Conservation (phyloP, 352 stramenopile species). For the Pythium phragmitis region DNA sequence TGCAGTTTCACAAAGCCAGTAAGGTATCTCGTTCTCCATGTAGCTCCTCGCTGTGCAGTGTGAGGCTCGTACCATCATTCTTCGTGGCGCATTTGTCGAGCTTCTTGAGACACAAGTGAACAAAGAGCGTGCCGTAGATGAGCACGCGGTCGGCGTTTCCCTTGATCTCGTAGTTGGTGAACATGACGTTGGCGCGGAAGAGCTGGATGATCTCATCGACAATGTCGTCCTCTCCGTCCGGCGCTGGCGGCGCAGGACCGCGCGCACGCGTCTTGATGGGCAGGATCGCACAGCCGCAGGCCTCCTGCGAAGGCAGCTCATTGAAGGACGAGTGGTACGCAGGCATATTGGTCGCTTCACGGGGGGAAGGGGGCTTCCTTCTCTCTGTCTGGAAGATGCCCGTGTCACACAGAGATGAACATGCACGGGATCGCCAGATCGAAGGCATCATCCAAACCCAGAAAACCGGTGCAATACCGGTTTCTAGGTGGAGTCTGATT, state of each 20-base stretch:
- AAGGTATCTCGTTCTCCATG: background rate
- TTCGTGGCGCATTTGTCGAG: constrained; percentile 83
- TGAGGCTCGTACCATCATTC: constrained; percentile 44
- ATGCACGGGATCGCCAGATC: constrained; percentile 5
- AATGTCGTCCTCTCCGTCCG: constrained; percentile 87
- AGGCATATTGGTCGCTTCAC: constrained; percentile 52
- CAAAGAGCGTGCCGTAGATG: constrained; percentile 94
- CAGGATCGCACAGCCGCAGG: constrained; percentile 87
- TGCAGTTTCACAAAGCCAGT: constrained; percentile 17
- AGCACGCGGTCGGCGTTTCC: constrained; percentile 89
- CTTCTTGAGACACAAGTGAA: constrained; percentile 91
- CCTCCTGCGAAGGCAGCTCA: constrained; percentile 62
- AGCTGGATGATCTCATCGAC: constrained; percentile 92
- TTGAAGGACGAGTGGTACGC: constrained; percentile 92
- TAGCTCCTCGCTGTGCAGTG: background rate
- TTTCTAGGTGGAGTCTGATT: background rate
- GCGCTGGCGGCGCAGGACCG: constrained; percentile 81
- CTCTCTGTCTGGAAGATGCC: background rate
- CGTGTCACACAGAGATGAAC: constrained; percentile 1
- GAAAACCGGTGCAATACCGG: background rate
- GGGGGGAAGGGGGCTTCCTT: background rate
- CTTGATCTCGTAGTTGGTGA: constrained; percentile 94
- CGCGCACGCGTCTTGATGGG: constrained; percentile 88
- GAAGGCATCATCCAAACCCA: background rate
- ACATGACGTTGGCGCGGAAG: constrained; percentile 94